phyloP scores from a whole-genome alignment of 805 yeast species.

The Candida palmyrensis region DNA sequence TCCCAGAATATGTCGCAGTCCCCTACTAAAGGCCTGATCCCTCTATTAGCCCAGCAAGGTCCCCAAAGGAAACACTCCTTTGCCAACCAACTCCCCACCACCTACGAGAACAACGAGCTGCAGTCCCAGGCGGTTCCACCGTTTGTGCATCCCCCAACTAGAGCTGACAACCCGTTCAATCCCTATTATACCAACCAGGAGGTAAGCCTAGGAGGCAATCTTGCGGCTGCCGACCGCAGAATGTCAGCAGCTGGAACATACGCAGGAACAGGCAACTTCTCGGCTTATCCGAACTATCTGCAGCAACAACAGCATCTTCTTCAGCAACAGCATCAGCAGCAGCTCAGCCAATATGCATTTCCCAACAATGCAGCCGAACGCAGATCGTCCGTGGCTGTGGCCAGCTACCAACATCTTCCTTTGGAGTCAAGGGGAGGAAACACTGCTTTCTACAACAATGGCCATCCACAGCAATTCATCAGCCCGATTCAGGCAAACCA shows the following conservation, averaged over 20 bases:
- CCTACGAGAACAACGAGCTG: constrained; percentile 40
- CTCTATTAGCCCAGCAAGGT: constrained; percentile 3
- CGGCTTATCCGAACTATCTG: too few relatives aligned
- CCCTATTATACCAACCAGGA: constrained; percentile 38
- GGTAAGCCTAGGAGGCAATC: constrained; percentile 18
- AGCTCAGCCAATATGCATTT: constrained; percentile 2
- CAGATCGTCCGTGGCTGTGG: constrained; percentile 20
- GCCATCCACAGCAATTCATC: constrained; percentile 3
- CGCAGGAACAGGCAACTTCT: constrained; percentile 2
- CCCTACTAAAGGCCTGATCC: constrained; percentile 8
- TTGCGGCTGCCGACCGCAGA: constrained; percentile 21
- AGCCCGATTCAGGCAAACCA: too few relatives aligned
- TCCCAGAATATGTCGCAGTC: constrained; percentile 5
- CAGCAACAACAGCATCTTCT: constrained; percentile 3
- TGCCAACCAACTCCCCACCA: constrained; percentile 34
- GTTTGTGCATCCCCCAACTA: constrained; percentile 37
- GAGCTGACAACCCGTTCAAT: constrained; percentile 42
- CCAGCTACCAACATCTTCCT: constrained; percentile 7
- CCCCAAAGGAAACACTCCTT: constrained; percentile 4
- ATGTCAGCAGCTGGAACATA: constrained; percentile 29
- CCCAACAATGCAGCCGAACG: constrained; percentile 10
- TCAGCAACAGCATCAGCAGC: constrained; percentile 5
- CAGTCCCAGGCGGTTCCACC: constrained; percentile 18
- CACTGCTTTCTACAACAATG: constrained; percentile 4
- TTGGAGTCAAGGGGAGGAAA: constrained; percentile 1